Conservation (phyloP, 495 filamentous ascomycete species). For the Thermothielavioides terrestris region DNA sequence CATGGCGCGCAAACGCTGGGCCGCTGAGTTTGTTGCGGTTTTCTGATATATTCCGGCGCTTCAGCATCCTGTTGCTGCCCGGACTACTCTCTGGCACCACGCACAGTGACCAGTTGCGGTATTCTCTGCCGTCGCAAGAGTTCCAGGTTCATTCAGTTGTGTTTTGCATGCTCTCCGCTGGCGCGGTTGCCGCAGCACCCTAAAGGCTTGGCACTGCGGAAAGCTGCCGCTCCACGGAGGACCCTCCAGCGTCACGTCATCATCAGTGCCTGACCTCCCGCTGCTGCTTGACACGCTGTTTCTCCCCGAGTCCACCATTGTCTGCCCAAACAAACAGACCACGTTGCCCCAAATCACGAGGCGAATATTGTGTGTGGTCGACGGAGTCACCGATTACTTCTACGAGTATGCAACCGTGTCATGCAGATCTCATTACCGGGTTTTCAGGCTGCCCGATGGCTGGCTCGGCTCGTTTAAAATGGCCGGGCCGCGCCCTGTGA, state of each 20-base stretch:
- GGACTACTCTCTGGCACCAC: too few species aligned
- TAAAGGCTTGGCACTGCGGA: constrained; percentile 10
- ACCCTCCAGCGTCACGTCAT: constrained; percentile 6
- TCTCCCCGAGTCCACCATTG: too few species aligned
- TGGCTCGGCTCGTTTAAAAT: background rate
- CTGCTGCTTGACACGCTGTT: constrained; percentile 4
- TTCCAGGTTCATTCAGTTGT: background rate
- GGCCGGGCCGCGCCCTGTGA: background rate
- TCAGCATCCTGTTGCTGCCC: background rate
- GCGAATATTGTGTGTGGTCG: background rate
- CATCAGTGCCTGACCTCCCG: constrained; percentile 16
- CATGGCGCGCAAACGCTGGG: constrained; percentile 6
- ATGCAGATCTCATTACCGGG: constrained; percentile 1
- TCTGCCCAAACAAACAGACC: constrained; percentile 9
- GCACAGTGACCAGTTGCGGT: background rate
- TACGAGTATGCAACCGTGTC: constrained; percentile 7
- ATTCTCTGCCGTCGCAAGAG: background rate
- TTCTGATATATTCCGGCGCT: background rate
- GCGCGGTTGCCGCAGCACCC: background rate
- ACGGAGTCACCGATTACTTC: background rate
- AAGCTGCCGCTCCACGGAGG: constrained; percentile 1
- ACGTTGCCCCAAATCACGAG: constrained; percentile 4
- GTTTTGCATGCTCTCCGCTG: background rate
- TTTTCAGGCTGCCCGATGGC: background rate
- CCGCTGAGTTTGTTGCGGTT: background rate